Conservation (phyloP, 2,329 filamentous ascomycete genomes). For the Coniochaeta pulveracea region DNA sequence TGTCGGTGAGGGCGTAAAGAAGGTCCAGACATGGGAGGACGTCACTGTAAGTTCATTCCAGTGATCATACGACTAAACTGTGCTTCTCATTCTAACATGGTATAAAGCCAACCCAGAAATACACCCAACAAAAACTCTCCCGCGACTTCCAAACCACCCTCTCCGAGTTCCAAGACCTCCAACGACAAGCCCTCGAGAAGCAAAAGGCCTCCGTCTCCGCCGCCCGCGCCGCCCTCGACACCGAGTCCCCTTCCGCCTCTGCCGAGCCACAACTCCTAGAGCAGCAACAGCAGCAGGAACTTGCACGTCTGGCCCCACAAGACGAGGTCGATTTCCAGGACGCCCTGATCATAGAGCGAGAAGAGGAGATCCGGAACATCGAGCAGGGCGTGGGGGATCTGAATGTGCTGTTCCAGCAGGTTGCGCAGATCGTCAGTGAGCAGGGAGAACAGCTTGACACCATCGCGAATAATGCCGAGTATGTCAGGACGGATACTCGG, state of each 20-base stretch:
- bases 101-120: constrained; percentile 81
- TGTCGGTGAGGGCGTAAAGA: constrained; percentile 88
- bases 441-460: constrained; percentile 83
- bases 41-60: constrained; percentile 48
- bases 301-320: constrained; percentile 74
- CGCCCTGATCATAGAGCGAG: constrained; percentile 86
- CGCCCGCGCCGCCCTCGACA: constrained; percentile 68
- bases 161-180: constrained; percentile 85
- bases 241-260: constrained; percentile 20
- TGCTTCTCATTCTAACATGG: constrained; percentile 2
- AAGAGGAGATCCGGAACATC: constrained; percentile 94
- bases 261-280: constrained; percentile 18
- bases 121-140: constrained; percentile 89
- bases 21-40: constrained; percentile 76
- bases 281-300: constrained; percentile 57
- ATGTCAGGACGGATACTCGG: constrained; percentile 67
- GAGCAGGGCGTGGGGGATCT: constrained; percentile 92
- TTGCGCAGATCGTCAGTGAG: constrained; percentile 93
- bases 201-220: constrained; percentile 78
- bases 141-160: constrained; percentile 85
- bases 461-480: constrained; percentile 80
- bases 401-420: constrained; percentile 93
- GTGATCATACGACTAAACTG: neutral
- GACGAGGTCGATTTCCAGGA: constrained; percentile 98
- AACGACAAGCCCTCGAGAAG: constrained; percentile 82